Conservation (phyloP, 441 rosid species). For the Francoa sonchifolia region DNA sequence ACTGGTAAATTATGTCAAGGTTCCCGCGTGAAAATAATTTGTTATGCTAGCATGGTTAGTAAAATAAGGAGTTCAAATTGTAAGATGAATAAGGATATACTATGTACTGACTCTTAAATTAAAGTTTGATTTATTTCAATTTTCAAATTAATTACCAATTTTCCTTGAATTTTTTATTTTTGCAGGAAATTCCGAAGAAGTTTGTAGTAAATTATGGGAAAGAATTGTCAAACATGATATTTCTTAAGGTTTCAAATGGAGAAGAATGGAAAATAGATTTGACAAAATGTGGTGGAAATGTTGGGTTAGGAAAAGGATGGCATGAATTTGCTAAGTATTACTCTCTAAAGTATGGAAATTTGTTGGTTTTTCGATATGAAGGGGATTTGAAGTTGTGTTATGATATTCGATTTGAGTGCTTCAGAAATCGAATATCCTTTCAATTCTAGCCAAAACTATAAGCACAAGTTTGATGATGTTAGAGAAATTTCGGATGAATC, state of each 20-base stretch:
- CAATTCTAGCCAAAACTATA: neutral
- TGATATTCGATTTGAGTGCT: slow-evolving; percentile 18
- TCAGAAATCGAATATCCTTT: slow-evolving; percentile 17
- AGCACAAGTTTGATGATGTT: neutral
- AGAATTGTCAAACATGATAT: slow-evolving; percentile 6
- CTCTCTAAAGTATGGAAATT: slow-evolving; percentile 18
- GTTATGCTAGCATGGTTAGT: no score
- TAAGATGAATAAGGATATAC: no score
- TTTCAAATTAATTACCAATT: no score
- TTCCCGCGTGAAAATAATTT: no score
- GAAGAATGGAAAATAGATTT: slow-evolving; percentile 20
- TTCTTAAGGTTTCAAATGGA: slow-evolving; percentile 17
- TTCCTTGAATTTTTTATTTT: no score
- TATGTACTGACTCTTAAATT: no score
- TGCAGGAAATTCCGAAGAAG: slow-evolving; percentile 13
- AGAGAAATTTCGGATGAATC: neutral
- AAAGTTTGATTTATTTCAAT: no score
- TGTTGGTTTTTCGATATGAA: slow-evolving; percentile 25
- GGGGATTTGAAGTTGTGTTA: slow-evolving; percentile 14
- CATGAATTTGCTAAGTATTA: slow-evolving; percentile 24
- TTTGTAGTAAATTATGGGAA: slow-evolving; percentile 16
- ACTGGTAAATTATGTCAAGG: no score
- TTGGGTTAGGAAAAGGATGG: slow-evolving; percentile 43
- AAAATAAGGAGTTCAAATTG: no score
- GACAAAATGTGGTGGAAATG: slow-evolving; percentile 12